phyloP scores from a whole-genome alignment of 176 grass and related monocot species.

The Cenchrus purpureus region DNA sequence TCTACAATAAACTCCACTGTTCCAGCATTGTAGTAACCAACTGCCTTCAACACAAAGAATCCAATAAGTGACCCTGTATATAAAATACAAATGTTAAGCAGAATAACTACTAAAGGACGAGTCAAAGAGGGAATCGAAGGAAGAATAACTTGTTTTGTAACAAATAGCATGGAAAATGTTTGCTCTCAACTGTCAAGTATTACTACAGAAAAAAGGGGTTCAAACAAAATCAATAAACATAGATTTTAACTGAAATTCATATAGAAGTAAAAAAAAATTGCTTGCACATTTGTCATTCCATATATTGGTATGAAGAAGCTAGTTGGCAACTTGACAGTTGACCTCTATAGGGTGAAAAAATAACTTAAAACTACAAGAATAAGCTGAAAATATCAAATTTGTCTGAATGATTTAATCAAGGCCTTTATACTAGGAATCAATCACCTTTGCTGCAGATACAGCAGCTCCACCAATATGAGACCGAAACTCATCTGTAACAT shows the following conservation, averaged over 20 bases:
- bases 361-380: neutral
- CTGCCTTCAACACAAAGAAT: slow-evolving; percentile 84
- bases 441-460: slow-evolving; percentile 91
- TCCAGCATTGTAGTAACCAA: slow-evolving; percentile 98
- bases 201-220: slow-evolving; percentile 7
- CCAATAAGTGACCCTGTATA: slow-evolving; percentile 53
- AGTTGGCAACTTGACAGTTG: neutral
- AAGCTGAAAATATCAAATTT: slow-evolving; percentile 22
- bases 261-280: neutral
- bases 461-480: slow-evolving; percentile 84
- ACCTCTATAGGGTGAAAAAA: neutral
- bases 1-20: slow-evolving; percentile 98
- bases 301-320: neutral
- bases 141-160: neutral
- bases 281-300: slow-evolving; percentile 10
- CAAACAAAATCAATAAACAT: neutral
- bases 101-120: slow-evolving; percentile 24
- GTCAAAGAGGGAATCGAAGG: neutral
- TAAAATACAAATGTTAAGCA: slow-evolving; percentile 45
- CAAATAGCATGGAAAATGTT: neutral
- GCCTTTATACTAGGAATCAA: slow-evolving; percentile 29
- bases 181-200: slow-evolving; percentile 1
- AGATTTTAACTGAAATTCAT: neutral
- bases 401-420: slow-evolving; percentile 10
- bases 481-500: slow-evolving; percentile 70